Conservation (phyloP, 305 asterid species). For the Ajuga reptans region DNA sequence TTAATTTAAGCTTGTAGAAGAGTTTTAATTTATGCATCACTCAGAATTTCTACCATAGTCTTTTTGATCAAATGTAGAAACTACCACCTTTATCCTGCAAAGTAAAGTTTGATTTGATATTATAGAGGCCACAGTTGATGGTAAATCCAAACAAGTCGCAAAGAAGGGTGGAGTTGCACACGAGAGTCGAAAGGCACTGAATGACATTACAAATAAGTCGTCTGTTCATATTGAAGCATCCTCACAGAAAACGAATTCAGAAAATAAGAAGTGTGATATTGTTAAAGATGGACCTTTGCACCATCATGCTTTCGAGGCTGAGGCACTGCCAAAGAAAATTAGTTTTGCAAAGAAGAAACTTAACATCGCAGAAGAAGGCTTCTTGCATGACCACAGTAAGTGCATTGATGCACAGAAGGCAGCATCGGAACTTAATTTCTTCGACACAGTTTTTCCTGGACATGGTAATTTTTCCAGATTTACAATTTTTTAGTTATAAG, state of each 20-base stretch:
- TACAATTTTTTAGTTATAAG: background rate
- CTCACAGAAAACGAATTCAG: conserved; percentile 30
- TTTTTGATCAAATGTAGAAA: too few relatives aligned
- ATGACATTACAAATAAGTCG: conserved; percentile 65
- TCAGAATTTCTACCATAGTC: background rate
- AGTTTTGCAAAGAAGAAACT: conserved; percentile 23
- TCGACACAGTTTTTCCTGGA: conserved; percentile 56
- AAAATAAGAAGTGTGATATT: conserved; percentile 24
- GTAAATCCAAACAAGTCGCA: conserved; percentile 33
- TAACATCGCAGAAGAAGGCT: conserved; percentile 45
- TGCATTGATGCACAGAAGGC: conserved; percentile 48
- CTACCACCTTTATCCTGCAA: background rate
- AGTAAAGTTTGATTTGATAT: conserved; percentile 9
- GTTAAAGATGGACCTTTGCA: conserved; percentile 28
- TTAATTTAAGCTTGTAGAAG: background rate
- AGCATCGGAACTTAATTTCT: conserved; percentile 27
- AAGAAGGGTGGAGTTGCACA: conserved; percentile 40
- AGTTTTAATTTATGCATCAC: too few relatives aligned
- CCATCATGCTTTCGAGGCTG: conserved; percentile 18
- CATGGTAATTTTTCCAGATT: conserved; percentile 33
- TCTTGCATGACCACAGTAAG: conserved; percentile 61
- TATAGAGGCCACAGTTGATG: conserved; percentile 35
- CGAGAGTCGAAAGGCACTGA: conserved; percentile 54
- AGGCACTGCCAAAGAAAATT: conserved; percentile 22
- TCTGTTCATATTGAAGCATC: conserved; percentile 31